Percentiles rank a stretch among this genome's conserved stretches.
Conservation (phyloP, 2,329 filamentous ascomycete genomes). For the Claviceps digitariae region DNA sequence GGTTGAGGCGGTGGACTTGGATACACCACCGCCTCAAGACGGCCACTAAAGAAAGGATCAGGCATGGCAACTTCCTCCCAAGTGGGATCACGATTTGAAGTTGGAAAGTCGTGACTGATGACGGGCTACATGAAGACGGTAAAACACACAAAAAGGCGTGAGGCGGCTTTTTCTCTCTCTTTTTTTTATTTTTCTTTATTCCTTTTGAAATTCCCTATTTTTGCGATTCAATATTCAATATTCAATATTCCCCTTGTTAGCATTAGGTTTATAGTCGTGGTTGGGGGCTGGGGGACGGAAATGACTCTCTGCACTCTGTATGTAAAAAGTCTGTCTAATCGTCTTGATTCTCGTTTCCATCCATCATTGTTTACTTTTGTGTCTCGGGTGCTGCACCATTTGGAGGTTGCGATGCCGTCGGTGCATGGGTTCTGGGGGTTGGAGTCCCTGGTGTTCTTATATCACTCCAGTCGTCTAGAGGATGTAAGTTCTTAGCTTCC, state of each 20-base stretch:
- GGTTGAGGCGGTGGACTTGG: conserved; percentile 41
- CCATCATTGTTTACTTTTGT: not conserved
- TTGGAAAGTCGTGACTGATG: not conserved
- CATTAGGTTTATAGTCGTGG: not conserved
- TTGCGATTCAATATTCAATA: not conserved
- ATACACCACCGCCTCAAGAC: conserved; percentile 30
- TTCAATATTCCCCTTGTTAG: not conserved
- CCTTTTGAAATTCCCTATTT: not conserved
- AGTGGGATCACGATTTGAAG: not conserved
- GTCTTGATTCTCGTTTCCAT: not conserved
- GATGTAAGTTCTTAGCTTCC: too few species aligned
- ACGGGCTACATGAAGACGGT: not conserved
- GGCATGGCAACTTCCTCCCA: not conserved
- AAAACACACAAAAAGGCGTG: not conserved
- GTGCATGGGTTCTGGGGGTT: too few species aligned
- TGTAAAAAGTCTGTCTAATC: too few species aligned
- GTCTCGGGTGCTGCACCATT: too few species aligned
- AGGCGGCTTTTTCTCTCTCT: not conserved
- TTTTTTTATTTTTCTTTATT: not conserved
- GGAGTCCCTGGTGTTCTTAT: too few species aligned
- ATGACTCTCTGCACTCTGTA: not conserved
- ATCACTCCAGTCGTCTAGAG: too few species aligned
- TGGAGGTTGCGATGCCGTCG: too few species aligned
- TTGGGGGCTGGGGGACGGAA: not conserved
- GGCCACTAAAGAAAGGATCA: conserved; percentile 11